Conservation (phyloP, 352 stramenopile species). For the Pythium chondricola region DNA sequence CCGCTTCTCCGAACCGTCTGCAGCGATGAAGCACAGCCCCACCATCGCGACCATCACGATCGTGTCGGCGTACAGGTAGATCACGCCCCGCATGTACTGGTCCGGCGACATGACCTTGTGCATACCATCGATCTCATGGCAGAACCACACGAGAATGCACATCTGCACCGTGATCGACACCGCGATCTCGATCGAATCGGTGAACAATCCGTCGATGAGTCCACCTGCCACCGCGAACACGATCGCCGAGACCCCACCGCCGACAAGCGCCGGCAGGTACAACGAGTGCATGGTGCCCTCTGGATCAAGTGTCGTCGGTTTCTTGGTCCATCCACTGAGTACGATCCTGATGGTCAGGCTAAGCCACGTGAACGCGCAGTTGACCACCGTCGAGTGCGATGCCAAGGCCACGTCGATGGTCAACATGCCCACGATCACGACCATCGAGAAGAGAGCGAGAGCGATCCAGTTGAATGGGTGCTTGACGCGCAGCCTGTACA, state of each 20-base stretch:
- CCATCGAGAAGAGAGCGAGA: constrained; percentile 11
- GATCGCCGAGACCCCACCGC: too few species aligned
- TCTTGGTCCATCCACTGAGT: too few species aligned
- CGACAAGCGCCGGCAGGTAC: not conserved
- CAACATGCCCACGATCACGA: constrained; percentile 3
- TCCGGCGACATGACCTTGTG: constrained; percentile 24
- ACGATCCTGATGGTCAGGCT: constrained; percentile 12
- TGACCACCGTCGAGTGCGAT: constrained; percentile 10
- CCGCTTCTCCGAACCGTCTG: too few species aligned
- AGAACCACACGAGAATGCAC: constrained; percentile 16
- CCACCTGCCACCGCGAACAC: too few species aligned
- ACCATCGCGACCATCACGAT: constrained; percentile 4
- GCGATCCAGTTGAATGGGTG: constrained; percentile 23
- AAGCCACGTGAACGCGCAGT: constrained; percentile 8
- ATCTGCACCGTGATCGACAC: constrained; percentile 10
- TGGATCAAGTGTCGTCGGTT: not conserved
- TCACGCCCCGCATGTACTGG: constrained; percentile 20
- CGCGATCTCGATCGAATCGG: not conserved
- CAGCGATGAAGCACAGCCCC: not conserved
- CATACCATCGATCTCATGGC: constrained; percentile 15
- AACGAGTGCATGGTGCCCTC: not conserved
- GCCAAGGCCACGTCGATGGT: constrained; percentile 9
- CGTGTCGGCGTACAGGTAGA: constrained; percentile 51
- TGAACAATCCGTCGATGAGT: not conserved
- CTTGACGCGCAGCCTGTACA: constrained; percentile 9